phyloP scores from a whole-genome alignment of 192 early-diverging fungal genomes.

The Dissophora ornata region DNA sequence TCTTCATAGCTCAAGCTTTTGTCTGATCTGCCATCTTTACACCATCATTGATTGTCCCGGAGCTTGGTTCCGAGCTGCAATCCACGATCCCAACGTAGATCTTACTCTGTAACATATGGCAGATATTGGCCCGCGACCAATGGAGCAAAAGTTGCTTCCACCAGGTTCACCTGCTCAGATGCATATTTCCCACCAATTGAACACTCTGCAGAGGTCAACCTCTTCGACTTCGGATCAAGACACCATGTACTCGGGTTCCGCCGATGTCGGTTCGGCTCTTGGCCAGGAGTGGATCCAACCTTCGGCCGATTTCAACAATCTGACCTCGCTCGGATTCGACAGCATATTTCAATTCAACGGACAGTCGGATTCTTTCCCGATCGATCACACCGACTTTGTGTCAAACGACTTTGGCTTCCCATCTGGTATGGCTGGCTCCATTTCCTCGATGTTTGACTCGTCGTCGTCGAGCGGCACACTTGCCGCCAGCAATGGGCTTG shows the following conservation, averaged over 20 bases:
- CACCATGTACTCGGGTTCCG: constrained; percentile 11
- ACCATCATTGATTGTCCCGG: too few species aligned
- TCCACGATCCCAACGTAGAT: not conserved
- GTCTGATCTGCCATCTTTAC: too few species aligned
- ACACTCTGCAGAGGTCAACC: constrained; percentile 23
- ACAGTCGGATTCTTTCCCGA: constrained; percentile 39
- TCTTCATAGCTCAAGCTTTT: too few species aligned
- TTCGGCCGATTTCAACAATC: constrained; percentile 34
- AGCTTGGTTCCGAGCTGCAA: too few species aligned
- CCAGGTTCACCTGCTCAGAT: constrained; percentile 24
- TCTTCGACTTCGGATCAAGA: constrained; percentile 24
- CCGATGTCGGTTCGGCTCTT: constrained; percentile 19
- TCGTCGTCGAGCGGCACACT: constrained; percentile 9
- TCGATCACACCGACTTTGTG: constrained; percentile 50
- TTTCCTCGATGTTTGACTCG: constrained; percentile 41
- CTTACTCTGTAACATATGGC: constrained; percentile 19
- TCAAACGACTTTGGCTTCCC: constrained; percentile 48
- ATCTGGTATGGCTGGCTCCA: constrained; percentile 27
- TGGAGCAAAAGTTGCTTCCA: constrained; percentile 33
- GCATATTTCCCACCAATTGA: constrained; percentile 20
- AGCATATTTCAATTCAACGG: constrained; percentile 43
- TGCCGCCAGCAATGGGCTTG: not conserved
- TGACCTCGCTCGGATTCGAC: constrained; percentile 50
- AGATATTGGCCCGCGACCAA: constrained; percentile 27
- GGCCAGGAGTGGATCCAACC: constrained; percentile 42